Evolutionary conservation across 2,329 filamentous ascomycete genomes (phyloP).

Genomic region (Sclerotinia nivalis): DNA sequence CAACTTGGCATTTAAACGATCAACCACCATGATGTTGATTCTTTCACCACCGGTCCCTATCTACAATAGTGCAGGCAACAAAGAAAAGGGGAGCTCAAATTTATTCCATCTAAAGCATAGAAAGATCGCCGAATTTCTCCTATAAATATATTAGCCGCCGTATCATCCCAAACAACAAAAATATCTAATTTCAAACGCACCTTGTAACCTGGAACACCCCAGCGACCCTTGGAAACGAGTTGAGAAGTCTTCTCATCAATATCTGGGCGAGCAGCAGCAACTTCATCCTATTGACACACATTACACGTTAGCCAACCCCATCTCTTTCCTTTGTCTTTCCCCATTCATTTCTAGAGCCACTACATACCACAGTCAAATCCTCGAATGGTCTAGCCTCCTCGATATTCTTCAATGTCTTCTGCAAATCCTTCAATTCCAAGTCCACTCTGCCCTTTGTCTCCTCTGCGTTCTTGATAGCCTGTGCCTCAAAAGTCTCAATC

Average conservation of each 20-base stretch:
- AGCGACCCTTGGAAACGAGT: conserved; percentile 96
- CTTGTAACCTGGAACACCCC: conserved; percentile 99
- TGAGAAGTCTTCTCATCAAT: conserved; percentile 96
- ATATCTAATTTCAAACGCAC: conserved; percentile 52
- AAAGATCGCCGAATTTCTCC: conserved; percentile 99
- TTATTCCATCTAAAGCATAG: conserved; percentile 70
- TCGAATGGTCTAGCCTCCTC: conserved; percentile 94
- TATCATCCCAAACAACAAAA: not conserved
- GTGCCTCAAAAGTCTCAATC: conserved; percentile 95
- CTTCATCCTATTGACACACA: conserved; percentile 70
- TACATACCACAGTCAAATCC: conserved; percentile 92
- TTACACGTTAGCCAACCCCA: conserved; percentile 20
- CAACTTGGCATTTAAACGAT: conserved; percentile 17
- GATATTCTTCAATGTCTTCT: conserved; percentile 96
- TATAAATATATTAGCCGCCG: conserved; percentile 55
- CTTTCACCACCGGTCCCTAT: conserved; percentile 47
- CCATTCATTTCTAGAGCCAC: not conserved
- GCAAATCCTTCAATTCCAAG: conserved; percentile 87
- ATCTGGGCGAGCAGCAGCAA: conserved; percentile 88
- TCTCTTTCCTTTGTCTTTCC: conserved; percentile 4
- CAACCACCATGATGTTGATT: conserved; percentile 28
- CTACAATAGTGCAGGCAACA: conserved; percentile 72
- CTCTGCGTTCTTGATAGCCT: conserved; percentile 95
- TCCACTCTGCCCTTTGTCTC: conserved; percentile 96
- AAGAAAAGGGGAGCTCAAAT: conserved; percentile 39